Conservation (phyloP, 257 asterid genomes). For the Penstemon newberryi region DNA sequence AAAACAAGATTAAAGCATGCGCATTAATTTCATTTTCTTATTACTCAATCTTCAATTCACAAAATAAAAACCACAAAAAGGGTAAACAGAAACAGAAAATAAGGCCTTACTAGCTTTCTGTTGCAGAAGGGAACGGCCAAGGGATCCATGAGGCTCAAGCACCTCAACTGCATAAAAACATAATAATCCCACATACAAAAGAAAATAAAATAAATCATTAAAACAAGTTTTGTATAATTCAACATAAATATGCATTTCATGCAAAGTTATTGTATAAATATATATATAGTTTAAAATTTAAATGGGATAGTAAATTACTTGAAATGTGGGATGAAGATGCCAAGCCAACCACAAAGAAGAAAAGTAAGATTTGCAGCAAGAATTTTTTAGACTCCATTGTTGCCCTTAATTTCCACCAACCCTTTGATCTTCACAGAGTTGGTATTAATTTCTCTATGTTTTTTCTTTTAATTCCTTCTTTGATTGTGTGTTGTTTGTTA, state of each 20-base stretch:
- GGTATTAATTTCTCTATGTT: constrained; percentile 1
- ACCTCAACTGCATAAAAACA: constrained; percentile 46
- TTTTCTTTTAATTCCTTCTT: constrained; percentile 15
- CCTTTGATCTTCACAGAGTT: constrained; percentile 22
- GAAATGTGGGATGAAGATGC: constrained; percentile 62
- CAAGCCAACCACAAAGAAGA: constrained; percentile 51
- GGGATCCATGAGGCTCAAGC: constrained; percentile 39
- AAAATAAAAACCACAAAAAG: background rate
- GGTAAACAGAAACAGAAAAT: background rate
- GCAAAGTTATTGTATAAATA: no score
- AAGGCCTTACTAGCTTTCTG: constrained; percentile 55
- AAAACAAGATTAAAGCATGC: background rate
- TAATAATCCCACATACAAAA: background rate
- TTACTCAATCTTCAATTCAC: background rate
- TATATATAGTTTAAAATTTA: background rate
- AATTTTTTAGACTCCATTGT: constrained; percentile 45
- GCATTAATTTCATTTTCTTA: background rate
- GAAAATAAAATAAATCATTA: background rate
- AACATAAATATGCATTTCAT: background rate
- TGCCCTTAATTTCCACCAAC: constrained; percentile 31
- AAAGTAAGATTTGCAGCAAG: constrained; percentile 43
- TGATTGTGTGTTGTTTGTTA: background rate
- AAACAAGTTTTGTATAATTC: background rate
- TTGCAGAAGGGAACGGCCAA: constrained; percentile 79
- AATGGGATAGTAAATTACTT: constrained; percentile 40